A percentile compares a stretch with the other conserved stretches of the same genome.
Conservation (phyloP, 2,329 filamentous ascomycete species). For the Fusarium tuaranense region DNA sequence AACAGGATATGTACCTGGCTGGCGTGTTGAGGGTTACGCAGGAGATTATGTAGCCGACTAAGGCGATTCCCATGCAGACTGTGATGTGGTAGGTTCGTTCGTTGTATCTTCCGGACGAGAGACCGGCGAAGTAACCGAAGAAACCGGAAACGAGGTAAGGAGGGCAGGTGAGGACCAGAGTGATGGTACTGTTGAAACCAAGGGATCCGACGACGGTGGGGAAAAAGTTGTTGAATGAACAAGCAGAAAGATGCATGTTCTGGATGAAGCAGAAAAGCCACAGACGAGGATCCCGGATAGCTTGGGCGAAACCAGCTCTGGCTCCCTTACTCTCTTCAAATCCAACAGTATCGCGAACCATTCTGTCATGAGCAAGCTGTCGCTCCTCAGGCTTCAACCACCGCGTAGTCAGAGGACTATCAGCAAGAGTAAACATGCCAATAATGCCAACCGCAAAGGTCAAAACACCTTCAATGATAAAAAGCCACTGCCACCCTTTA, state of each 20-base stretch:
- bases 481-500: constrained; percentile 49
- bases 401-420: constrained; percentile 52
- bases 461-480: constrained; percentile 47
- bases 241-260: constrained; percentile 44
- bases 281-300: constrained; percentile 43
- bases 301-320: constrained; percentile 42
- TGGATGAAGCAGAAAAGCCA: constrained; percentile 46
- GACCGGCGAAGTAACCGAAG: constrained; percentile 55
- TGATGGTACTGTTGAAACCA: constrained; percentile 59
- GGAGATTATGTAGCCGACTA: constrained; percentile 54
- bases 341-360: constrained; percentile 47
- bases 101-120: constrained; percentile 57
- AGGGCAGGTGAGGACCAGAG: constrained; percentile 60
- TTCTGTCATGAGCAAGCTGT: constrained; percentile 56
- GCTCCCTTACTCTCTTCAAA: constrained; percentile 52
- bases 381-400: constrained; percentile 53
- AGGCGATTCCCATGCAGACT: constrained; percentile 51
- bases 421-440: constrained; percentile 50
- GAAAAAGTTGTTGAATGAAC: constrained; percentile 50
- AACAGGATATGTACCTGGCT: constrained; percentile 50
- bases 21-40: constrained; percentile 45
- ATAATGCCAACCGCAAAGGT: constrained; percentile 47
- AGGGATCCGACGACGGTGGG: constrained; percentile 55
- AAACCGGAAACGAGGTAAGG: constrained; percentile 58
- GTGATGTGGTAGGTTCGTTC: constrained; percentile 53